These are phyloP conservation scores for Fusarium heterosporum DNA, from an alignment of 2,329 filamentous ascomycete genomes.

Conservation along the genomic window DNA sequence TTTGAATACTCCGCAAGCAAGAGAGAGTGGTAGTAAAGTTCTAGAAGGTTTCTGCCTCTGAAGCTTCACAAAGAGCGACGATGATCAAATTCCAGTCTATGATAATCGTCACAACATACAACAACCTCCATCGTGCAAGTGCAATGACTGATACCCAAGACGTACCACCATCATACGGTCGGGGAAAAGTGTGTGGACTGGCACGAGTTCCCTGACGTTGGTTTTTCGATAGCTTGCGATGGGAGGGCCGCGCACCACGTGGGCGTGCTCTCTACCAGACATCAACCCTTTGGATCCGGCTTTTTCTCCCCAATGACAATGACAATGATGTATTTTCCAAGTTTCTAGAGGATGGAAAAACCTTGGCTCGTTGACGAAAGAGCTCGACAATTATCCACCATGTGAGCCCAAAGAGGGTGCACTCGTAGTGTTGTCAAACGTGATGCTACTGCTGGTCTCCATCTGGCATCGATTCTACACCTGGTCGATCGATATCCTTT, in stretches of 20 bases:
- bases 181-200: slow-evolving; percentile 17
- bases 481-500: slow-evolving; percentile 31
- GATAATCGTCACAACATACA: slow-evolving; percentile 9
- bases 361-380: slow-evolving; percentile 22
- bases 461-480: slow-evolving; percentile 18
- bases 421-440: slow-evolving; percentile 6
- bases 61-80: slow-evolving; percentile 16
- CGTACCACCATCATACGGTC: slow-evolving; percentile 47
- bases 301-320: slow-evolving; percentile 1
- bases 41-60: slow-evolving; percentile 37
- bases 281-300: slow-evolving; percentile 26
- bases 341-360: slow-evolving; percentile 4
- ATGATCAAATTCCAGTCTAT: slow-evolving; percentile 23
- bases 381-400: slow-evolving; percentile 21
- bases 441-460: slow-evolving; percentile 13
- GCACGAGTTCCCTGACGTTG: slow-evolving; percentile 27
- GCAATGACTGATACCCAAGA: slow-evolving; percentile 24
- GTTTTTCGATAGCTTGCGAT: slow-evolving; percentile 32
- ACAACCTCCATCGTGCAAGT: slow-evolving; percentile 1
- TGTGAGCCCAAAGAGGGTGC: slow-evolving; percentile 20
- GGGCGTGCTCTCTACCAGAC: slow-evolving; percentile 34
- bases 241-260: slow-evolving; percentile 43
- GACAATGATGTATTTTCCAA: slow-evolving; percentile 13
- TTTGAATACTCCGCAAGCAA: neutral
- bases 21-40: slow-evolving; percentile 21